Evolutionary conservation across 2,329 filamentous ascomycete species (phyloP).

Genomic region (Lojkania enalia): DNA sequence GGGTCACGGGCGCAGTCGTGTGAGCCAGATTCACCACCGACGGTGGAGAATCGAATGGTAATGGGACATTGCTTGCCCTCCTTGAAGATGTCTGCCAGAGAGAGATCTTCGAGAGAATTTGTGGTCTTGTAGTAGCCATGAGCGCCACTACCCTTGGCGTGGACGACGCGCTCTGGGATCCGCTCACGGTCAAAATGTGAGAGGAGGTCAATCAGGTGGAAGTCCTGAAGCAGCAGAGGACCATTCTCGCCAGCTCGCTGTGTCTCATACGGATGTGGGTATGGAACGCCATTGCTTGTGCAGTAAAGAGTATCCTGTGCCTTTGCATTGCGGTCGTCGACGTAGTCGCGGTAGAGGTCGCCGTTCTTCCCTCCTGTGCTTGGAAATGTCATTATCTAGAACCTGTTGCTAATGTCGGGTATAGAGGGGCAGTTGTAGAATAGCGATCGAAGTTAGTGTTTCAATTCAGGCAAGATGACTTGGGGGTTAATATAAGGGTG

Average conservation of each 20-base stretch:
- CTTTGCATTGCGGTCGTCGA: conserved; percentile 49
- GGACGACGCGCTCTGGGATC: conserved; percentile 56
- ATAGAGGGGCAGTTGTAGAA: too few relatives aligned
- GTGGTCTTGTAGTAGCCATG: conserved; percentile 55
- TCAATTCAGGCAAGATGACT: not conserved
- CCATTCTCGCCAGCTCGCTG: conserved; percentile 62
- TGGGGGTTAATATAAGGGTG: conserved; percentile 2
- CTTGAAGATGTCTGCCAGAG: conserved; percentile 53
- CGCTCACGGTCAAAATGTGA: conserved; percentile 57
- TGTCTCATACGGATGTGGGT: conserved; percentile 61
- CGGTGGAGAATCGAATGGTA: conserved; percentile 72
- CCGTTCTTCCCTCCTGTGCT: conserved; percentile 44
- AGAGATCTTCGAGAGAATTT: conserved; percentile 51
- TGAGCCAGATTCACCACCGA: conserved; percentile 73
- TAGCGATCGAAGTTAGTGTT: too few relatives aligned
- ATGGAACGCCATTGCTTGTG: conserved; percentile 60
- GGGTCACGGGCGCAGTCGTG: conserved; percentile 73
- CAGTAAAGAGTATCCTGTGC: conserved; percentile 56
- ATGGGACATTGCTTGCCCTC: conserved; percentile 71
- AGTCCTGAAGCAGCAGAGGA: conserved; percentile 59
- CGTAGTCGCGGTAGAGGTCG: conserved; percentile 47
- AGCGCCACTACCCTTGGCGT: conserved; percentile 55
- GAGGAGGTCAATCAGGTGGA: conserved; percentile 54
- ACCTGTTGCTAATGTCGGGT: too few relatives aligned
- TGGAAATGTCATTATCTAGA: too few relatives aligned